Conservation (phyloP, 2,329 filamentous ascomycete species). For the Rutstroemia sp. region DNA sequence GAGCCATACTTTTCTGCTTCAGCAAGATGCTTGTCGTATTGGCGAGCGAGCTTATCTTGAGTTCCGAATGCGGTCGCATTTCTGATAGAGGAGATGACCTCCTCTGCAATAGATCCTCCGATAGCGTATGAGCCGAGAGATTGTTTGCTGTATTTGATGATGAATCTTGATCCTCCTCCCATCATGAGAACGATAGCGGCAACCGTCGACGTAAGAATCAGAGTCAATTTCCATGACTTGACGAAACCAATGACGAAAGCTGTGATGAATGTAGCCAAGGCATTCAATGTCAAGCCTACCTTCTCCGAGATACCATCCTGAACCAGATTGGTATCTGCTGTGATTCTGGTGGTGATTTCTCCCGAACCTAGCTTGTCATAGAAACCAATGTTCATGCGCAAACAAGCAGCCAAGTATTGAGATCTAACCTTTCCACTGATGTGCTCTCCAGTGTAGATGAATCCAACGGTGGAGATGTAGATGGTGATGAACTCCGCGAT, state of each 20-base stretch:
- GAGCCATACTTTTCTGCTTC: slow-evolving; percentile 70
- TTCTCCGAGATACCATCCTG: slow-evolving; percentile 94
- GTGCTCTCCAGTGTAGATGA: slow-evolving; percentile 81
- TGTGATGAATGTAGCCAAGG: slow-evolving; percentile 74
- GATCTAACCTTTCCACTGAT: slow-evolving; percentile 72
- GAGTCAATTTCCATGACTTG: slow-evolving; percentile 86
- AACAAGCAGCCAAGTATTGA: slow-evolving; percentile 74
- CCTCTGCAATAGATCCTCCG: slow-evolving; percentile 84
- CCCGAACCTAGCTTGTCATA: slow-evolving; percentile 91
- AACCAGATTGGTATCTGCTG: slow-evolving; percentile 85
- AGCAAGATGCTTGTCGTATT: slow-evolving; percentile 71
- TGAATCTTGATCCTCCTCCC: slow-evolving; percentile 64
- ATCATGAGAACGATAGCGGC: slow-evolving; percentile 72
- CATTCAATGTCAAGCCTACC: slow-evolving; percentile 68
- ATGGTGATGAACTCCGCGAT: slow-evolving; percentile 72
- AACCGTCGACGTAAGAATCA: slow-evolving; percentile 79
- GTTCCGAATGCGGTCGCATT: slow-evolving; percentile 92
- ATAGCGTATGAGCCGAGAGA: slow-evolving; percentile 73
- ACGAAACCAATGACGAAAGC: slow-evolving; percentile 88
- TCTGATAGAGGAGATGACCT: slow-evolving; percentile 88
- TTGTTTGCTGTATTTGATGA: slow-evolving; percentile 74
- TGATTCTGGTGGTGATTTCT: slow-evolving; percentile 91
- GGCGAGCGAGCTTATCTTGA: slow-evolving; percentile 79
- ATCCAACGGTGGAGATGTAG: slow-evolving; percentile 78
- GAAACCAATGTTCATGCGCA: slow-evolving; percentile 85